Percentiles rank a stretch among this genome's conserved stretches.
phyloP scores from a whole-genome alignment of 176 grass and related monocot genomes.

The Otatea glauca region DNA sequence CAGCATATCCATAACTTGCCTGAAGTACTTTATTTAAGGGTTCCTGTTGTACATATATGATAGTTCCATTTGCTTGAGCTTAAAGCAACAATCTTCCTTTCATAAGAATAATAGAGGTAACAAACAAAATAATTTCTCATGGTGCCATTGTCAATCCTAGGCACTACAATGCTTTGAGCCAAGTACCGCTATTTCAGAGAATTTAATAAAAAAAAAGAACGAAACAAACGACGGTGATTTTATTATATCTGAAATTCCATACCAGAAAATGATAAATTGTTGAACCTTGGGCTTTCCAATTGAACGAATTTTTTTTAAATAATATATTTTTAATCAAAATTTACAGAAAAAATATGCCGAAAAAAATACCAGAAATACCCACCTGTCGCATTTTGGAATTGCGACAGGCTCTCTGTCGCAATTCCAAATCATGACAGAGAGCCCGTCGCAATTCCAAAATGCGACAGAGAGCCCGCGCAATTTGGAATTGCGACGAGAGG shows the following conservation, averaged over 20 bases:
- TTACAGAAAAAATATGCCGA: too few relatives aligned
- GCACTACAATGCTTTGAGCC: neutral
- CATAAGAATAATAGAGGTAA: neutral
- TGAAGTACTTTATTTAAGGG: neutral
- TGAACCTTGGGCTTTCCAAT: neutral
- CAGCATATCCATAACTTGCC: neutral
- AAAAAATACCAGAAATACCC: too few relatives aligned
- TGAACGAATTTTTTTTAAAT: too few relatives aligned
- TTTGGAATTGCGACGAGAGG: too few relatives aligned
- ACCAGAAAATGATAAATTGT: too few relatives aligned
- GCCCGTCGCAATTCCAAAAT: too few relatives aligned
- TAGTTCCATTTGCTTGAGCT: neutral
- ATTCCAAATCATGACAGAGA: too few relatives aligned
- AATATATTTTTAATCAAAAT: too few relatives aligned
- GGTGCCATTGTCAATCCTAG: neutral
- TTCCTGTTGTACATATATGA: too few relatives aligned
- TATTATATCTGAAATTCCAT: neutral
- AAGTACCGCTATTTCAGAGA: neutral
- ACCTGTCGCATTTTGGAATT: too few relatives aligned
- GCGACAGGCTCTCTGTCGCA: too few relatives aligned
- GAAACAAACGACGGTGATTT: neutral
- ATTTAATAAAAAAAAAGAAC: neutral
- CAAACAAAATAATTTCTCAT: conserved; percentile 2
- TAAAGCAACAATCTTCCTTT: neutral
- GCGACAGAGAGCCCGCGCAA: too few relatives aligned